Conservation (phyloP, 2,329 filamentous ascomycete genomes). For the Venturiaceae sp. region DNA sequence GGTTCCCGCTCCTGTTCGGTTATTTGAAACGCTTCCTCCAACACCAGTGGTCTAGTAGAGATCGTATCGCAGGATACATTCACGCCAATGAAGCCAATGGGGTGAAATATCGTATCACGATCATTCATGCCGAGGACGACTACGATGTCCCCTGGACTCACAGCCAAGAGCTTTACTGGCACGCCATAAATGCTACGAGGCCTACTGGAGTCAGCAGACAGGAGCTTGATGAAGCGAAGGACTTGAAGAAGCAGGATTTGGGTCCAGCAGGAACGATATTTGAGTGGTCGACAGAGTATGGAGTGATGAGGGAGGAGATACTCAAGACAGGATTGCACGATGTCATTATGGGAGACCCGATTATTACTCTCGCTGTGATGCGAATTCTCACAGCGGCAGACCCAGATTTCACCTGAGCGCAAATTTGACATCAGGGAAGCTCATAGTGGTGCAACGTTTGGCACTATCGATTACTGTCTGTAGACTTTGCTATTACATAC, state of each 20-base stretch:
- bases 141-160: slow-evolving; percentile 70
- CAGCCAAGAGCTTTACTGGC: slow-evolving; percentile 53
- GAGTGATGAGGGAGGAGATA: slow-evolving; percentile 44
- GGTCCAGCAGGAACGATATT: slow-evolving; percentile 18
- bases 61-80: slow-evolving; percentile 48
- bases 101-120: slow-evolving; percentile 34
- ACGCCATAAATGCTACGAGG: slow-evolving; percentile 43
- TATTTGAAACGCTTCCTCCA: slow-evolving; percentile 54
- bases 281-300: slow-evolving; percentile 32
- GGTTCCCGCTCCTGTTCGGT: slow-evolving; percentile 54
- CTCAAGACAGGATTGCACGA: slow-evolving; percentile 57
- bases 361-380: slow-evolving; percentile 54
- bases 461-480: too few species aligned
- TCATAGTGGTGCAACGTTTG: too few species aligned
- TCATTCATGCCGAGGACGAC: slow-evolving; percentile 79
- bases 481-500: too few species aligned
- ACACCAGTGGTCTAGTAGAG: slow-evolving; percentile 70
- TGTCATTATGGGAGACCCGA: slow-evolving; percentile 53
- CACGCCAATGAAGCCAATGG: slow-evolving; percentile 21
- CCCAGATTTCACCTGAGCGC: background rate
- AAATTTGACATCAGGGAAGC: background rate
- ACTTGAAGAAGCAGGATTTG: background rate
- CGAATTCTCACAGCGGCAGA: slow-evolving; percentile 20
- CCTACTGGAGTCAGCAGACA: slow-evolving; percentile 9
- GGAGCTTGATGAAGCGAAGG: slow-evolving; percentile 16